Evolutionary conservation across 441 rosid genomes (phyloP).

Genomic region (Eugenia klotzschiana): DNA sequence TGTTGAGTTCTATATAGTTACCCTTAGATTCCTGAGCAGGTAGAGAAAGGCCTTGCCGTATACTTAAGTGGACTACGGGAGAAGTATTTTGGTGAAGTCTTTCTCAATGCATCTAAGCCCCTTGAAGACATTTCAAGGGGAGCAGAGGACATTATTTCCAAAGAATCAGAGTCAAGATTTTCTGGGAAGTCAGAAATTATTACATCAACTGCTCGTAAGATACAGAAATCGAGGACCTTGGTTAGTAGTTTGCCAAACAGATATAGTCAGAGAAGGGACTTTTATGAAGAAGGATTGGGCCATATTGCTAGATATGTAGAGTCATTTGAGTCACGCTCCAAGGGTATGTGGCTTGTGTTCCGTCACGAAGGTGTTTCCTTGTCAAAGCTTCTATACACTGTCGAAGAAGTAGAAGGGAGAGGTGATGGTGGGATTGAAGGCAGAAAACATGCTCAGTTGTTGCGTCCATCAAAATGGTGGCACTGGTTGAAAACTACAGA

Average conservation of each 20-base stretch:
- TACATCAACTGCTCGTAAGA: slow-evolving; percentile 15
- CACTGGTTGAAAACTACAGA: slow-evolving; percentile 86
- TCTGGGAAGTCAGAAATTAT: slow-evolving; percentile 10
- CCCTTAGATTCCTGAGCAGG: slow-evolving; percentile 27
- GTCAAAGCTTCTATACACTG: slow-evolving; percentile 78
- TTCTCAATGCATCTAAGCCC: slow-evolving; percentile 54
- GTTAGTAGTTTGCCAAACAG: slow-evolving; percentile 14
- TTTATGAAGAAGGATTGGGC: slow-evolving; percentile 64
- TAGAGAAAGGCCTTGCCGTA: slow-evolving; percentile 73
- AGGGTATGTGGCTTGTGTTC: slow-evolving; percentile 94
- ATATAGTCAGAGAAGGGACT: slow-evolving; percentile 13
- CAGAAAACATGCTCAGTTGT: slow-evolving; percentile 38
- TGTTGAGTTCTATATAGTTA: background rate
- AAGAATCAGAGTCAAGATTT: slow-evolving; percentile 18
- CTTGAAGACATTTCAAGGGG: slow-evolving; percentile 27
- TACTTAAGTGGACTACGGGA: slow-evolving; percentile 87
- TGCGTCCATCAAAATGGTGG: slow-evolving; percentile 96
- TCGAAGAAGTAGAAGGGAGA: slow-evolving; percentile 40
- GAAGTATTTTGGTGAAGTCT: slow-evolving; percentile 88
- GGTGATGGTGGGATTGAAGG: slow-evolving; percentile 38
- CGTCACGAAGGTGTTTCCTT: slow-evolving; percentile 78
- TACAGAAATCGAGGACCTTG: slow-evolving; percentile 14
- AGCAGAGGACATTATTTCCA: slow-evolving; percentile 16
- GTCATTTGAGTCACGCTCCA: slow-evolving; percentile 76
- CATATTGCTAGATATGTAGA: slow-evolving; percentile 92